Evolutionary conservation across 306 rosid species (phyloP), one percentile per base, ranked within the genome.

Genomic region (Cucurbita ficifolia): DNA sequence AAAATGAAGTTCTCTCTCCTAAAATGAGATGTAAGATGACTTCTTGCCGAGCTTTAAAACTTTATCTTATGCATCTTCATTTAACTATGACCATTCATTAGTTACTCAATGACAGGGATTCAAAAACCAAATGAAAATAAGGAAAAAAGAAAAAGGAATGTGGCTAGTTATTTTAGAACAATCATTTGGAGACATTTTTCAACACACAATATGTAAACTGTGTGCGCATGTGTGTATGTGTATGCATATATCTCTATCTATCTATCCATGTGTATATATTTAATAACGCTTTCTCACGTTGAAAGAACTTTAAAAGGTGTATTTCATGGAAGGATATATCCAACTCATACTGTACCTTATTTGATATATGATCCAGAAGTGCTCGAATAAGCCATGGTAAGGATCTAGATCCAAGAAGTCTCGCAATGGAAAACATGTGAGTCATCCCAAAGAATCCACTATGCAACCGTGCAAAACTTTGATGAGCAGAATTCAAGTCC

Each of bases 401-500:
- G 79, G 98, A 90, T 85, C 97, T 88, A 70, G 98, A 89, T 76
- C 98, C 98, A 73, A 94, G 76, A 73, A 94, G 90, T 83, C 86
- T 88, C 65, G 81, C 90, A 78, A 87, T 81, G 36, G 97, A 87
- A 81, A 86, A 87, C 89, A 90, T 88, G 85, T 94, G 97, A 72
- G 97, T 92, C 75, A 89, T 83, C 81, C 98, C 98, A 84, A 90
- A 94, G 86, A 94, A 94, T 76, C 98, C 98, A 83, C 96, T 79
- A 83, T 94, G 98, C 82, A 94, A 76, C 64, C 97, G 90, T 21
- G 92, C 94, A 85, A 90, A 86, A 90, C 97, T 94, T 76, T 94
- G 98, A 86, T 94, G 98, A 71, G 98, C 97, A 79, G 89, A 87
- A 87, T 86, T 94, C 81, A 94, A 82, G 77, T 90, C 97, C 98